Evolutionary conservation across 352 stramenopile species (phyloP), one percentile per base, ranked within the genome.

Genomic region (Phytophthora fragariaefolia): DNA sequence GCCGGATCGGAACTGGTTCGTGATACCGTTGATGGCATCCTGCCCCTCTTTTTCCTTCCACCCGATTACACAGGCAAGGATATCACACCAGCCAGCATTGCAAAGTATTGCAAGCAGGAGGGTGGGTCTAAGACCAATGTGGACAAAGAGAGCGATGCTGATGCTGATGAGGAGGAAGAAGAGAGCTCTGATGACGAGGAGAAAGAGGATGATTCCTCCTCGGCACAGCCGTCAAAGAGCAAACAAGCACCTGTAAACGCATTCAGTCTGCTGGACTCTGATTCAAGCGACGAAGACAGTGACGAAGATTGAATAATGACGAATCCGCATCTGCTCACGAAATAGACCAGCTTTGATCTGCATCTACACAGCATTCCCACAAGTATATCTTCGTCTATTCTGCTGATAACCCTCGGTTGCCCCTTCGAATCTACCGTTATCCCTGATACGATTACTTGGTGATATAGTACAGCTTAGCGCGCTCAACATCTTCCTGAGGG

Each of bases 261-360:
- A 6, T 92, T 97, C 61, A 79, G 80, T 45, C 65, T 95, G 20
- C 66, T 98, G 18, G 87, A 97, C 65, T 82, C 77, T 17, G 92
- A 92, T 59, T 96, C 93, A 47, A 97, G 95, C 69, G 90, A 97
- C 61, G 77, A 88, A 51, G 76, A 80, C 18, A 80, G 73, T 52
- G 65, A 78, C 23, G 70, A 78, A 15, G 73, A 80, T 34, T 72
- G 28, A 62, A 27, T 30, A 49, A 23, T 47, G 32, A 15, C 18
- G 22, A 49, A 32, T 26, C n/a, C 36, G 7, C 32, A 8, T 9
- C 15, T 30, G 9, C 15, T 46, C 28, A 52, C 45, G 43, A 66
- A 60, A 61, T 61, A 69, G 51, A 71, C 38, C 24, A 32, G 20
- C 54, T 67, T 54, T 71, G n/a, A 62, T 45, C 38, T 26, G 18